These are phyloP conservation scores for Chlamydomonas schloesseri DNA, from an alignment of 139 green algal species.

Conservation along the genomic window DNA sequence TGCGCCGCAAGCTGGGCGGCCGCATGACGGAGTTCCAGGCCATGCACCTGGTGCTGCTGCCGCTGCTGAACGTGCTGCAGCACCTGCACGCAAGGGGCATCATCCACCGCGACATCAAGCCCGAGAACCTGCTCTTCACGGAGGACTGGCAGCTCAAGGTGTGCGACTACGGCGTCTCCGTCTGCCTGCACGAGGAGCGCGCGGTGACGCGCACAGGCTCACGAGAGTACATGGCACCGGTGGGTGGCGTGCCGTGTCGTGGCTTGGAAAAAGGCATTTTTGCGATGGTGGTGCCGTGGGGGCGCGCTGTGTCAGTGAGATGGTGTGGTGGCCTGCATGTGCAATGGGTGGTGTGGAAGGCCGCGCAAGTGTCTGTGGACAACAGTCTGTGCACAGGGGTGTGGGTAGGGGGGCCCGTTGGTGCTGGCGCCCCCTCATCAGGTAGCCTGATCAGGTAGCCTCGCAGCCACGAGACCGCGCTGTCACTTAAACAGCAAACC, in stretches of 20 bases:
- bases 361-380: too few relatives aligned
- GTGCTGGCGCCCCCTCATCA: too few relatives aligned
- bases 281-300: neutral
- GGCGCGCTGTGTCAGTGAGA: too few relatives aligned
- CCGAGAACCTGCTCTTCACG: slow-evolving; percentile 41
- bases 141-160: slow-evolving; percentile 32
- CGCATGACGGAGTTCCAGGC: slow-evolving; percentile 58
- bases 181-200: slow-evolving; percentile 61
- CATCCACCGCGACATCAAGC: slow-evolving; percentile 37
- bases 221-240: slow-evolving; percentile 62
- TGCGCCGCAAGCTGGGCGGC: slow-evolving; percentile 49
- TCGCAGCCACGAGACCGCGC: too few relatives aligned
- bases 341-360: too few relatives aligned
- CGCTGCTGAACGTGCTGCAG: slow-evolving; percentile 56
- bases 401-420: too few relatives aligned
- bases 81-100: slow-evolving; percentile 36
- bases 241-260: neutral
- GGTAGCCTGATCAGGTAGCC: too few relatives aligned
- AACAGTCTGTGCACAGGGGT: too few relatives aligned
- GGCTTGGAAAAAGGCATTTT: neutral
- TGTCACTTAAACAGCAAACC: too few relatives aligned
- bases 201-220: slow-evolving; percentile 65
- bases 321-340: too few relatives aligned
- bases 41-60: slow-evolving; percentile 62
- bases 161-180: slow-evolving; percentile 61